Base-by-base conservation (phyloP, 2,329 filamentous ascomycete genomes). In the Neurospora sp. region DNA sequence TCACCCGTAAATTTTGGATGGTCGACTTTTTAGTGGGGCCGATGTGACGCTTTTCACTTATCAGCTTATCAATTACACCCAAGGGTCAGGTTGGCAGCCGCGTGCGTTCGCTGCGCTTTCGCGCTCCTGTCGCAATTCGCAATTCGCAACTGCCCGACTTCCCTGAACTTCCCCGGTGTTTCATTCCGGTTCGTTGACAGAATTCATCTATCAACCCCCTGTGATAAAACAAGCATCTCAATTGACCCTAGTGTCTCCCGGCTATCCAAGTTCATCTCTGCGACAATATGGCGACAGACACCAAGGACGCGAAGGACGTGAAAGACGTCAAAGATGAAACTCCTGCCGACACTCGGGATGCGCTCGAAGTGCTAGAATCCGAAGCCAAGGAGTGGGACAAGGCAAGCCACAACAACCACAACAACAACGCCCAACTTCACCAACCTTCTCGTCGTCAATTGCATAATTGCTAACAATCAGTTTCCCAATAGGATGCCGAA, bases 361-460 rank as follows among this genome's bases (percentile, higher is more conserved):
- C 92, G 66, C 87, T 97, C 73, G 91, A 93, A 77, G 88, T 89
- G 72, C 89, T 97, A 57, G 92, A 95, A 77, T 86, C 88, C 40
- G 93, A 97, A 78, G 89, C 91, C 69, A 96, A 95, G 76, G 95
- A 97, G 79, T 96, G 95, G 77, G 91, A 92, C 78, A 98, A 97
- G 86, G 93, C 90, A 76, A 79, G 79, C 69, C 67, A 46, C 38
- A 41, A 17, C 43, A 37, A 37, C n/a, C n/a, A 19, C 43, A 41
- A 46, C 67, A 40, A 43, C 66, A 23, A 67, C 8, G 6, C 17
- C 28, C 33, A 40, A 37, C 46, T 37, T 23, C 8, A 33, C 52
- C 12, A 62, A 19, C 33, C 23, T 66, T 33, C 68, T 69, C 40
- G 19, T 46, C 66, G 41, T 52, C 66, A 37, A 68, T 8, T 12